These are phyloP conservation scores for Leucocoprinus birnbaumii DNA, from an alignment of 768 basidiomycete genomes.

Conservation along the genomic window DNA sequence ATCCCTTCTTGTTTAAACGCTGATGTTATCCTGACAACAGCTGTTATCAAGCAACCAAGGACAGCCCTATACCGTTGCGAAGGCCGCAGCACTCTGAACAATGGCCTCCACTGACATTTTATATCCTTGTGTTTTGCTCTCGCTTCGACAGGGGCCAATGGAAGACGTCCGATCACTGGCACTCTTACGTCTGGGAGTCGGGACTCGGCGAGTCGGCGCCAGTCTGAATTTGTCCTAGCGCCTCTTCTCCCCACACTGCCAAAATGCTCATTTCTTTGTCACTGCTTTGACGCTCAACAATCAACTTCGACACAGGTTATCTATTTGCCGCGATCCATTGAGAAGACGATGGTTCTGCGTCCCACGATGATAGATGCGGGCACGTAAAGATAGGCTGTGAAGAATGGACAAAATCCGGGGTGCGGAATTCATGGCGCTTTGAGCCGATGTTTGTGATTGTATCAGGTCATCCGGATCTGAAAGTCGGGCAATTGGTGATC, in stretches of 20 bases:
- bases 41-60: background rate
- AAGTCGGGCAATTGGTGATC: background rate
- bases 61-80: background rate
- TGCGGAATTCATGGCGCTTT: background rate
- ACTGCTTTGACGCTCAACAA: background rate
- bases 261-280: background rate
- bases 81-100: background rate
- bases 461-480: background rate
- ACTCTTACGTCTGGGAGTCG: no score
- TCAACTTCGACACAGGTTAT: conserved; percentile 5
- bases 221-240: background rate
- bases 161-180: no score
- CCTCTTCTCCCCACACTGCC: conserved; percentile 2
- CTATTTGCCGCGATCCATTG: background rate
- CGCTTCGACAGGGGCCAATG: no score
- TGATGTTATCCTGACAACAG: background rate
- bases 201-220: no score
- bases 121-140: no score
- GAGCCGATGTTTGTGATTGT: conserved; percentile 7
- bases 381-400: conserved; percentile 9
- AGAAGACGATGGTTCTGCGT: background rate
- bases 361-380: background rate
- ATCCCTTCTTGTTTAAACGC: background rate
- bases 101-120: background rate
- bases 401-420: background rate